Evolutionary conservation across 345 rosid species (phyloP).

Genomic region (Gossypium arboreum): DNA sequence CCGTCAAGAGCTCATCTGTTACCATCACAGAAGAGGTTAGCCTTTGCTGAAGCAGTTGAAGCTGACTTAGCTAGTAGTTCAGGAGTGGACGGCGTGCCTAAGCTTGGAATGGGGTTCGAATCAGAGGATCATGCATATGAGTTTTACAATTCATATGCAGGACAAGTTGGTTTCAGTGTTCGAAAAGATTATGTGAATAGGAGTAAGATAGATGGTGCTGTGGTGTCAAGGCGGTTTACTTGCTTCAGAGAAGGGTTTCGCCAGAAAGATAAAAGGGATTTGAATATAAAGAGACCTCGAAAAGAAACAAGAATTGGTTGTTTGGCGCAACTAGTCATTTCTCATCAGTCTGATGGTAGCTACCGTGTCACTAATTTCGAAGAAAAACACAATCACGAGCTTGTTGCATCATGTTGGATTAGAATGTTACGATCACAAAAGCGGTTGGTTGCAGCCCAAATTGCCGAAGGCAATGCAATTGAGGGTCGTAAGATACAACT

Average conservation of each 20-base stretch:
- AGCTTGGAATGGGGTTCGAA: slow-evolving; percentile 40
- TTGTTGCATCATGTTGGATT: slow-evolving; percentile 29
- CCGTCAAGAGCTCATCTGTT: slow-evolving; percentile 25
- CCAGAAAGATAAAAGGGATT: slow-evolving; percentile 29
- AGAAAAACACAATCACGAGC: slow-evolving; percentile 37
- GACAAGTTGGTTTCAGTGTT: slow-evolving; percentile 34
- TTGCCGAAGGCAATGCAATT: slow-evolving; percentile 18
- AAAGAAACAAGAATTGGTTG: slow-evolving; percentile 44
- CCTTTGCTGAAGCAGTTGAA: slow-evolving; percentile 35
- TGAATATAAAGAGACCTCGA: slow-evolving; percentile 28
- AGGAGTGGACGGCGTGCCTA: slow-evolving; percentile 23
- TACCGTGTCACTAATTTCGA: slow-evolving; percentile 36
- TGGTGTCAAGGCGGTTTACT: slow-evolving; percentile 37
- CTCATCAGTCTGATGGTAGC: slow-evolving; percentile 35
- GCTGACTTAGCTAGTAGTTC: slow-evolving; percentile 28
- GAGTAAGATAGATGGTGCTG: slow-evolving; percentile 38
- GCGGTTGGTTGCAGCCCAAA: slow-evolving; percentile 22
- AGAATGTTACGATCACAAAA: slow-evolving; percentile 32
- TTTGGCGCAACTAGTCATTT: slow-evolving; percentile 32
- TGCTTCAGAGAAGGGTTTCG: slow-evolving; percentile 41
- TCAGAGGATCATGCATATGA: slow-evolving; percentile 37
- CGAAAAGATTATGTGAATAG: slow-evolving; percentile 35
- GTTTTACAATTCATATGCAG: slow-evolving; percentile 37
- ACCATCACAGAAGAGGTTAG: slow-evolving; percentile 34
- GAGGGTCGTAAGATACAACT: slow-evolving; percentile 13